Evolutionary conservation across 2,329 filamentous ascomycete genomes (phyloP).

Genomic region (Claviceps spartinae): DNA sequence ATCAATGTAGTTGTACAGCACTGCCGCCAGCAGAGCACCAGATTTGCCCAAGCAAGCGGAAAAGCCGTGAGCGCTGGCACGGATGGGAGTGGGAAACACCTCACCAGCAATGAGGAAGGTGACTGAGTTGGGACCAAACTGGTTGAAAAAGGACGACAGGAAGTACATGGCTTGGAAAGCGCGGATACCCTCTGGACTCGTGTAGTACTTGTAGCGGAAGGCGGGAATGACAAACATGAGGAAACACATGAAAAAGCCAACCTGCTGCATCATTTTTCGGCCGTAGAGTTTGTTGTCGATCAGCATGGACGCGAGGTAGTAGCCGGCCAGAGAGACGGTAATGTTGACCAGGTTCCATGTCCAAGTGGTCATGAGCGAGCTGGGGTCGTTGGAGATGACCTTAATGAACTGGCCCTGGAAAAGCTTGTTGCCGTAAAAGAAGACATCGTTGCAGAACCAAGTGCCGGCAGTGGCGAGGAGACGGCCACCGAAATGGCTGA

Average conservation of each 20-base stretch:
- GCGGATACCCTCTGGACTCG: constrained; percentile 53
- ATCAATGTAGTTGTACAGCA: constrained; percentile 91
- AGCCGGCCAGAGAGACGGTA: constrained; percentile 70
- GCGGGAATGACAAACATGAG: constrained; percentile 85
- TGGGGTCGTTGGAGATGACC: constrained; percentile 56
- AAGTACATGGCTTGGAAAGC: constrained; percentile 99
- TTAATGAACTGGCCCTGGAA: constrained; percentile 86
- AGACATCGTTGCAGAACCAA: constrained; percentile 96
- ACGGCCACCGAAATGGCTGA: constrained; percentile 74
- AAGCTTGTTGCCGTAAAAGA: constrained; percentile 98
- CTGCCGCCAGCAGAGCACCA: constrained; percentile 72
- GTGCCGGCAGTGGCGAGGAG: constrained; percentile 73
- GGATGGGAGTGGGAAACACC: constrained; percentile 89
- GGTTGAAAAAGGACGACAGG: constrained; percentile 95
- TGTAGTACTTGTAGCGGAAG: constrained; percentile 81
- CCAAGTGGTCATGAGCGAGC: constrained; percentile 75
- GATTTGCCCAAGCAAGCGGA: constrained; percentile 84
- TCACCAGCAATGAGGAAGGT: constrained; percentile 94
- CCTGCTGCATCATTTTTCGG: constrained; percentile 89
- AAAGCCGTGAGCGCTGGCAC: constrained; percentile 87
- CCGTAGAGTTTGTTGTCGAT: constrained; percentile 97
- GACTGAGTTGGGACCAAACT: constrained; percentile 92
- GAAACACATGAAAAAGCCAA: constrained; percentile 89
- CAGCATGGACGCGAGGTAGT: constrained; percentile 77
- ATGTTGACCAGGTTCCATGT: constrained; percentile 89